Conservation (phyloP, 768 basidiomycete species). For the Infundibulicybe gibba region DNA sequence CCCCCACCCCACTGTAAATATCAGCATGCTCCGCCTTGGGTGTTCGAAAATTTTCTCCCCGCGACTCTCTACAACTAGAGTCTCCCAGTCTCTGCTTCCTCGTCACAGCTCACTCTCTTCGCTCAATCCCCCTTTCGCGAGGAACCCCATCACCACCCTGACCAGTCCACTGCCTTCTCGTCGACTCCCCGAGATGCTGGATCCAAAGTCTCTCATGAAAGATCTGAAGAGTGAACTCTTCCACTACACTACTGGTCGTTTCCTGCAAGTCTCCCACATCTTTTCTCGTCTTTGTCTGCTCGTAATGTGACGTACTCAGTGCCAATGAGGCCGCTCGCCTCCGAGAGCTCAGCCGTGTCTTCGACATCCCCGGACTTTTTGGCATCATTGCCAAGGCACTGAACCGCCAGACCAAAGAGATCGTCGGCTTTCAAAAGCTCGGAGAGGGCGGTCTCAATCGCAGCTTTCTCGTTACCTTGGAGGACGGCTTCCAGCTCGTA, state of each 20-base stretch:
- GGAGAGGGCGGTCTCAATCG: conserved; percentile 43
- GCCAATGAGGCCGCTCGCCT: not conserved
- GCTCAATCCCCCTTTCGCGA: no score
- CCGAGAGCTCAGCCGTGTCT: not conserved
- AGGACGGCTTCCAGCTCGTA: conserved; percentile 29
- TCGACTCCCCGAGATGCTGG: conserved; percentile 24
- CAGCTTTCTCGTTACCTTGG: conserved; percentile 34
- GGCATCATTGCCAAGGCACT: conserved; percentile 44
- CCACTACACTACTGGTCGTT: conserved; percentile 38
- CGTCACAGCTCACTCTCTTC: no score
- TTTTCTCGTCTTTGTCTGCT: conserved; percentile 16
- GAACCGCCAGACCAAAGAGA: conserved; percentile 27
- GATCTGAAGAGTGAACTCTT: conserved; percentile 31
- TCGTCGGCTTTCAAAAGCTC: conserved; percentile 35
- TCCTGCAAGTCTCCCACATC: conserved; percentile 35
- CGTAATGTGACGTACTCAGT: not conserved
- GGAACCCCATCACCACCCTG: conserved; percentile 18
- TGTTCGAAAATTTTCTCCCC: no score
- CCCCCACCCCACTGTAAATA: no score
- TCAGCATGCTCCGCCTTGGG: no score
- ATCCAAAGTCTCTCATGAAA: no score
- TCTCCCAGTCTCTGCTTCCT: no score
- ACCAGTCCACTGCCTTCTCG: conserved; percentile 24
- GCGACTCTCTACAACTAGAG: no score
- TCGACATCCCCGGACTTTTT: conserved; percentile 23